These are phyloP conservation scores for Trichoderma cornu-damae DNA, from an alignment of 2,329 filamentous ascomycete species.

Conservation along the genomic window DNA sequence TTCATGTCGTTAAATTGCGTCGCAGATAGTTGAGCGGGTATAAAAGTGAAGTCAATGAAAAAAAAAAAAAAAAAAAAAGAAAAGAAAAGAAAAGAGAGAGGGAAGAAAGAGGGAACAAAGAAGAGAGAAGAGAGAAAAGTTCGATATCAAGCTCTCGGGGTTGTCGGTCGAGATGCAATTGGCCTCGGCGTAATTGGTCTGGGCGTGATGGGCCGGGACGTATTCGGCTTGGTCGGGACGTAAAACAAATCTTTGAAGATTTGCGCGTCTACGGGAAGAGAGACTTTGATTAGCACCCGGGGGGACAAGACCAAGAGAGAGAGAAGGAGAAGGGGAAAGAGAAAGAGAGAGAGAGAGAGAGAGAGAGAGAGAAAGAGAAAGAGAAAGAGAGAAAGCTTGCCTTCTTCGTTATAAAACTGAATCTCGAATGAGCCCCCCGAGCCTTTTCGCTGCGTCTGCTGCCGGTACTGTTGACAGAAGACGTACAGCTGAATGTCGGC, in stretches of 20 bases:
- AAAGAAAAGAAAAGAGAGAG: not conserved
- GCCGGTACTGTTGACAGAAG: conserved; percentile 52
- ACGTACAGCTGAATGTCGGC: conserved; percentile 54
- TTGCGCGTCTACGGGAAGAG: conserved; percentile 28
- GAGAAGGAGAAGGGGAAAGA: not conserved
- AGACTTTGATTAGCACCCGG: no score
- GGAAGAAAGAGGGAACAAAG: not conserved
- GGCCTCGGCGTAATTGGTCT: not conserved
- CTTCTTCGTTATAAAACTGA: conserved; percentile 41
- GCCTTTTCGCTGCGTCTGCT: conserved; percentile 48
- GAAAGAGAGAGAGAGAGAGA: not conserved
- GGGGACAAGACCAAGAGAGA: not conserved
- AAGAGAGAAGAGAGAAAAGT: not conserved
- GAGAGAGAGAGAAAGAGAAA: not conserved
- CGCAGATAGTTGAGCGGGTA: not conserved
- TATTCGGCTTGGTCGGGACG: conserved; percentile 19
- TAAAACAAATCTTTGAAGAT: conserved; percentile 41
- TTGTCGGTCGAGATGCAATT: conserved; percentile 3
- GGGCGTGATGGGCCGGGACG: conserved; percentile 11
- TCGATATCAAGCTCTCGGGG: conserved; percentile 7
- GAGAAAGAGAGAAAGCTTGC: conserved; percentile 23
- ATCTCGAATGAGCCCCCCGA: conserved; percentile 47
- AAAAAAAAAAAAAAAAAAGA: not conserved
- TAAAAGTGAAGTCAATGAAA: not conserved
- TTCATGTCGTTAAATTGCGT: not conserved